Conservation (phyloP, 2,329 filamentous ascomycete genomes). For the Pseudogymnoascus sp. region DNA sequence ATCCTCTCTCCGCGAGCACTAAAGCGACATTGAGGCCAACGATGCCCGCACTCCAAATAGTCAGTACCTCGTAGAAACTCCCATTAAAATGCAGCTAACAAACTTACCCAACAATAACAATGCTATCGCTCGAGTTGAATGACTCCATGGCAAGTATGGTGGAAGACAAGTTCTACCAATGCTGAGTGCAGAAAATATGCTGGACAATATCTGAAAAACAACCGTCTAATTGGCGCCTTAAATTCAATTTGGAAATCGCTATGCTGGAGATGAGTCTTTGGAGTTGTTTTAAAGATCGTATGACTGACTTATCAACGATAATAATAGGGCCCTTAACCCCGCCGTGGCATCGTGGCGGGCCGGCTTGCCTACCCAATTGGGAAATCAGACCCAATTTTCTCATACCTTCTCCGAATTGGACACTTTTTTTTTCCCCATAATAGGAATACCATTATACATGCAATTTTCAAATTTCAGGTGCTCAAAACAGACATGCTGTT, state of each 20-base stretch:
- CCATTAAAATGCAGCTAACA: neutral
- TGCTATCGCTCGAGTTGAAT: conserved; percentile 4
- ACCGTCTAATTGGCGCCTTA: neutral
- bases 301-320: neutral
- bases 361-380: conserved; percentile 7
- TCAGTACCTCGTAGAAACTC: neutral
- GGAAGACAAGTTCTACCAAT: neutral
- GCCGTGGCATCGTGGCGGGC: neutral
- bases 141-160: neutral
- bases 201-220: neutral
- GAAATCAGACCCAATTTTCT: neutral
- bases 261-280: neutral
- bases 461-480: neutral
- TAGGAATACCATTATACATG: neutral
- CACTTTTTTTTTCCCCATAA: neutral
- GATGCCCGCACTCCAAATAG: conserved; percentile 24
- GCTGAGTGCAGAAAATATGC: neutral
- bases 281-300: conserved; percentile 8
- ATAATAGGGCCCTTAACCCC: neutral
- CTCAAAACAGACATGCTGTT: neutral
- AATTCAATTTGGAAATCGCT: neutral
- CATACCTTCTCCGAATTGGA: neutral
- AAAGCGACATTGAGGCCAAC: conserved; percentile 34
- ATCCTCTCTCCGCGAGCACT: conserved; percentile 30
- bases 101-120: conserved; percentile 9